Evolutionary conservation across 2,329 filamentous ascomycete species (phyloP).

Genomic region (Boeremia lycopersici): DNA sequence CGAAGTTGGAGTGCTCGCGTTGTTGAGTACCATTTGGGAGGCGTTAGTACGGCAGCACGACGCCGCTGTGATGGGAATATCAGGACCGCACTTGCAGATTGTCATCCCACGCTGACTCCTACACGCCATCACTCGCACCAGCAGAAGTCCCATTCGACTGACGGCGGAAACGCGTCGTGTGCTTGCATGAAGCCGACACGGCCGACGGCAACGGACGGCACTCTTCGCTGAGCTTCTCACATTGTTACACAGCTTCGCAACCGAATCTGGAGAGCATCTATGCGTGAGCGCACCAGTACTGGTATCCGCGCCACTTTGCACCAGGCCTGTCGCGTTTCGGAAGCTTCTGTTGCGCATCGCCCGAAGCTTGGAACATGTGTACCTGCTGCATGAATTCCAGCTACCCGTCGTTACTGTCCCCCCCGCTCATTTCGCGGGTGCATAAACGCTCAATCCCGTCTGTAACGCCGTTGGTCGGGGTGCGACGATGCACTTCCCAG

Average conservation of each 20-base stretch:
- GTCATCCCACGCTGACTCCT: too few relatives aligned
- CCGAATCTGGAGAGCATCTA: background rate
- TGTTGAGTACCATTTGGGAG: too few relatives aligned
- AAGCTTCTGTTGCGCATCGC: slow-evolving; percentile 7
- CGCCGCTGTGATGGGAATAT: too few relatives aligned
- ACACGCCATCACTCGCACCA: too few relatives aligned
- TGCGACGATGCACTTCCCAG: slow-evolving; percentile 2
- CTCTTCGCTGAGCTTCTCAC: too few relatives aligned
- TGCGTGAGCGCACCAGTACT: background rate
- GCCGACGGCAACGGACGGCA: too few relatives aligned
- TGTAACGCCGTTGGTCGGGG: slow-evolving; percentile 7
- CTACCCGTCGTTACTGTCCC: slow-evolving; percentile 2
- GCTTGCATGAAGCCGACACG: too few relatives aligned
- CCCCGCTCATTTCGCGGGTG: background rate
- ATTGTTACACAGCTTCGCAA: background rate
- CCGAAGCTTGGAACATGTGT: background rate
- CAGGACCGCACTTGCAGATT: too few relatives aligned
- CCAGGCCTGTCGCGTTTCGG: slow-evolving; percentile 1
- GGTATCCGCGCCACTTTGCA: background rate
- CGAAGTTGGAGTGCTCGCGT: too few relatives aligned
- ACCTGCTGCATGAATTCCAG: slow-evolving; percentile 6
- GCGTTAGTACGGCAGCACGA: too few relatives aligned
- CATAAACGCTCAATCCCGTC: slow-evolving; percentile 25
- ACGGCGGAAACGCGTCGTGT: too few relatives aligned
- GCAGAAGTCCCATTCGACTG: too few relatives aligned